phyloP scores from a whole-genome alignment of 768 basidiomycete genomes.

The Hericium erinaceus region DNA sequence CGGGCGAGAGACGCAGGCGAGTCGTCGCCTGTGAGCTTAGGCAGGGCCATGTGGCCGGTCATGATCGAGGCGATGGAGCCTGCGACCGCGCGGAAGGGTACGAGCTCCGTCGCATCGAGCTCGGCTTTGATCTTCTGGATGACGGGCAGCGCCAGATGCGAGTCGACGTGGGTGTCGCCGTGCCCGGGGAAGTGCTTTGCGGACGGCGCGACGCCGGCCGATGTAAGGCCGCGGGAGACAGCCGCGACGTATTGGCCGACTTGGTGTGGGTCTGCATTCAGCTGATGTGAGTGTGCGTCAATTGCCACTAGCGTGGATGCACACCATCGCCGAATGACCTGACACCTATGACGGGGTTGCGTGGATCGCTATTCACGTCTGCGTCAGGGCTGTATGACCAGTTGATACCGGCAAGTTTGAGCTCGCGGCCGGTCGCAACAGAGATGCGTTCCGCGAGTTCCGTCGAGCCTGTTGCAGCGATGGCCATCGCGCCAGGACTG shows the following conservation, averaged over 20 bases:
- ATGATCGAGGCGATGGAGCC: slow-evolving; percentile 47
- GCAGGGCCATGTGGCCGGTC: slow-evolving; percentile 69
- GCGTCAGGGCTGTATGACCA: slow-evolving; percentile 66
- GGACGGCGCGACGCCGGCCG: slow-evolving; percentile 45
- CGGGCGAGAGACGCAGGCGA: slow-evolving; percentile 52
- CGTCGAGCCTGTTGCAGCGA: slow-evolving; percentile 44
- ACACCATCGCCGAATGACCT: slow-evolving; percentile 63
- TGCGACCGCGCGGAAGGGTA: slow-evolving; percentile 42
- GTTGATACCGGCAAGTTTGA: slow-evolving; percentile 54
- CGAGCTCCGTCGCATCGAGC: slow-evolving; percentile 40
- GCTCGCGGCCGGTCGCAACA: slow-evolving; percentile 43
- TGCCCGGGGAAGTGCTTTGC: slow-evolving; percentile 72
- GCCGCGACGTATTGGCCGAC: slow-evolving; percentile 42
- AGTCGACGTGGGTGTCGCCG: slow-evolving; percentile 65
- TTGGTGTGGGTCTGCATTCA: slow-evolving; percentile 36
- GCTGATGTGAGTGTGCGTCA: not conserved
- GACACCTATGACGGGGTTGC: slow-evolving; percentile 67
- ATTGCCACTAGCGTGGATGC: slow-evolving; percentile 4
- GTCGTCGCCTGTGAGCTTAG: slow-evolving; percentile 42
- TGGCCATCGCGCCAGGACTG: slow-evolving; percentile 69
- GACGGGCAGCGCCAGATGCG: slow-evolving; percentile 55
- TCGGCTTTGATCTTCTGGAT: slow-evolving; percentile 41
- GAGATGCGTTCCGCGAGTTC: slow-evolving; percentile 37
- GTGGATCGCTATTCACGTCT: slow-evolving; percentile 61
- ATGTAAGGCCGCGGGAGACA: slow-evolving; percentile 37